These are phyloP conservation scores for Cadophora luteo-olivacea DNA, from an alignment of 2,329 filamentous ascomycete species.

Conservation along the genomic window DNA sequence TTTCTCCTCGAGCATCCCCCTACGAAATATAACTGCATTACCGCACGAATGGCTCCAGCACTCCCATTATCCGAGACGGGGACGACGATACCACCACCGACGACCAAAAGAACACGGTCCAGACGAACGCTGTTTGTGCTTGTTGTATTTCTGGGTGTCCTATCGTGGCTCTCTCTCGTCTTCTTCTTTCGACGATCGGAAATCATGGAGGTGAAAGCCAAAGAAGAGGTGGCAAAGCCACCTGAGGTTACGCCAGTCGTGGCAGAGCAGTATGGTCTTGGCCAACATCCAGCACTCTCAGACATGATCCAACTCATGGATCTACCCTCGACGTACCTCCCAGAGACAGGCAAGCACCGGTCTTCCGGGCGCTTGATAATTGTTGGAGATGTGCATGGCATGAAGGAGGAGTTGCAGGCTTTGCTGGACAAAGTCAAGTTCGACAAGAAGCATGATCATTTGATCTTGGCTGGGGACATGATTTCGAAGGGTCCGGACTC, in stretches of 20 bases:
- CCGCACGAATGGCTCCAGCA: conserved; percentile 1
- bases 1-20: not conserved
- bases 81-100: not conserved
- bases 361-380: conserved; percentile 72
- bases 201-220: conserved; percentile 7
- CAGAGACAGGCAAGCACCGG: conserved; percentile 43
- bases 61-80: not conserved
- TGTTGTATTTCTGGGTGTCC: not conserved
- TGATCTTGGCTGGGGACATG: conserved; percentile 80
- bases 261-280: conserved; percentile 30
- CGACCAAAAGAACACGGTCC: conserved; percentile 1
- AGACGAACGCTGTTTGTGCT: conserved; percentile 3
- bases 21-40: not conserved
- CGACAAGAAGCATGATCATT: conserved; percentile 68
- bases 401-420: conserved; percentile 68
- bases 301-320: conserved; percentile 42
- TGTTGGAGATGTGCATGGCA: conserved; percentile 93
- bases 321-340: conserved; percentile 39
- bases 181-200: conserved; percentile 10
- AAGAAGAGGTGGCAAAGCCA: not conserved
- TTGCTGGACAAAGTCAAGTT: conserved; percentile 74
- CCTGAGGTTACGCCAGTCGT: conserved; percentile 3
- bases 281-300: conserved; percentile 34
- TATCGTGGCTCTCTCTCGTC: conserved; percentile 11
- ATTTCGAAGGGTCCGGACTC: conserved; percentile 90